Base-by-base conservation (phyloP, 129 eudicot species). In the Pulicaria dysenterica region DNA sequence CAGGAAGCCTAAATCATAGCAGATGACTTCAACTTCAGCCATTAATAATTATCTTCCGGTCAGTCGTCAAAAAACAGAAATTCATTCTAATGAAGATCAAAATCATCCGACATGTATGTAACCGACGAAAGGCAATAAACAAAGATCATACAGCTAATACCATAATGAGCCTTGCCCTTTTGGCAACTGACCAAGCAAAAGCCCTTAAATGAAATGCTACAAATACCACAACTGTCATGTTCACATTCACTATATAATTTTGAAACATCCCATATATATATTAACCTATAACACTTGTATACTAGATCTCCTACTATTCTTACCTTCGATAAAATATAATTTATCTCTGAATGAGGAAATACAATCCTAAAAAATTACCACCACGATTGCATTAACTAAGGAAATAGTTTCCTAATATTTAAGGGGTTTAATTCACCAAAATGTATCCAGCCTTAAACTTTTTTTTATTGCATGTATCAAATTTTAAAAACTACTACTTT, bases 291-390 rank as follows among this genome's bases (percentile, higher is more conserved):
- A 15, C 39, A 38, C 77, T 61, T 38, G 36, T 37, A 73, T 48
- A 48, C 37, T 43, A 72, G 8, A 53, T 69, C 40, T 58, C 67
- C 56, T 34, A 60, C 16, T 61, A 16, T 48, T 61, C 69, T 49
- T 65, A 51, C 41, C 24, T 17, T 12, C 10, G 3, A 53, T 62
- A 64, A 24, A 38, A 7, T 73, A 49, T 13, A 40, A 64, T 42
- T 48, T 44, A 54, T 62, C 70, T 58, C 43, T 73, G 19, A 59
- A 59, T 34, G 64, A 37, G 8, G 64, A 59, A 37, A 37, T 10
- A 6, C 6, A 10, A 24, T 9, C 24, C 31, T 56, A 8, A 24
- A 8, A 24, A 13, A 56, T 19, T 31, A 56, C 9, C 11, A 58
- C 43, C 44, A 58, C 64, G 5, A 36, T 13, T 44, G 37, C 44